Conservation (phyloP, 2,329 filamentous ascomycete species). For the Colletotrichum brevisporum region DNA sequence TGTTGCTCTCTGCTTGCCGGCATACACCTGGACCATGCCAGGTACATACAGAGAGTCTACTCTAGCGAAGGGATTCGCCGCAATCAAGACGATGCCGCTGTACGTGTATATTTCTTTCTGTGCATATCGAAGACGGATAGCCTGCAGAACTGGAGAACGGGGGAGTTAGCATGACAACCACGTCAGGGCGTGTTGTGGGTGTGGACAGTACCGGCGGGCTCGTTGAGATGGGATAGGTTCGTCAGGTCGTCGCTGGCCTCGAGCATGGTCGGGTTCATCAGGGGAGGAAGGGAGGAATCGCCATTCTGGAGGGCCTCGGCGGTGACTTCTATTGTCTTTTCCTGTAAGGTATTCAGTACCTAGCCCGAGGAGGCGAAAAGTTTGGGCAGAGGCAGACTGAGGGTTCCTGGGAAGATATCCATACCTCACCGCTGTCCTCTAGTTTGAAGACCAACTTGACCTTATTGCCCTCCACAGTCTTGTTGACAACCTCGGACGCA, state of each 20-base stretch:
- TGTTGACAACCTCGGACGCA: conserved; percentile 92
- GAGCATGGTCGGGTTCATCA: conserved; percentile 98
- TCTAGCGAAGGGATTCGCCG: conserved; percentile 96
- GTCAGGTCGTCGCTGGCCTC: conserved; percentile 99
- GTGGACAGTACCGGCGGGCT: conserved; percentile 83
- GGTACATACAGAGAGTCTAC: conserved; percentile 99
- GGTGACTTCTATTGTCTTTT: conserved; percentile 84
- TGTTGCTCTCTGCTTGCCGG: conserved; percentile 94
- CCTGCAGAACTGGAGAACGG: conserved; percentile 82
- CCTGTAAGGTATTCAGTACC: conserved; percentile 63
- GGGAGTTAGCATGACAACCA: conserved; percentile 24
- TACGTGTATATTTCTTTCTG: conserved; percentile 99
- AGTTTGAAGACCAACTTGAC: conserved; percentile 89
- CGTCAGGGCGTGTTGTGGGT: not conserved
- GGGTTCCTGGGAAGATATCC: not conserved
- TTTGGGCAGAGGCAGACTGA: conserved; percentile 1
- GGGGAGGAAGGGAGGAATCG: conserved; percentile 84
- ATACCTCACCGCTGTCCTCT: conserved; percentile 88
- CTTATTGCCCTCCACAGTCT: conserved; percentile 86
- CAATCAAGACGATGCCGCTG: conserved; percentile 98
- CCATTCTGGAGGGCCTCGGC: conserved; percentile 81
- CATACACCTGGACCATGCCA: conserved; percentile 99
- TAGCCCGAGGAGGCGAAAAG: not conserved
- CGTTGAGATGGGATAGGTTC: conserved; percentile 97
- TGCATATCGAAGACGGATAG: conserved; percentile 95